Percentiles rank a stretch among this genome's conserved stretches.
Conservation (phyloP, 495 filamentous ascomycete species). For the Daldinia grandis region DNA sequence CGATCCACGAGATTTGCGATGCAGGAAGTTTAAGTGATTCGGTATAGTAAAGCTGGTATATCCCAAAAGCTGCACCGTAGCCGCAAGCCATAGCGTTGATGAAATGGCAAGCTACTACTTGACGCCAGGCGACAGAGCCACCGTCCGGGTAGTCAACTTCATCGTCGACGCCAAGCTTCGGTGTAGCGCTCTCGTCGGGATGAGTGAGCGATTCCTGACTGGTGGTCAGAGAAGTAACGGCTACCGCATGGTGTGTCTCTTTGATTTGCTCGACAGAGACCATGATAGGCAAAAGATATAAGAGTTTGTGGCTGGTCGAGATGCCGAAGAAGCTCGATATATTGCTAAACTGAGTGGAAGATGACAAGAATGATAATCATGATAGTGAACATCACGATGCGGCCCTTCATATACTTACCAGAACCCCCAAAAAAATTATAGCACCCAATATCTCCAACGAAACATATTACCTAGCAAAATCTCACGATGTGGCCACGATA, state of each 20-base stretch:
- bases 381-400: slow-evolving; percentile 13
- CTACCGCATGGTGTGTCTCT: slow-evolving; percentile 27
- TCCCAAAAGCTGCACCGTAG: slow-evolving; percentile 53
- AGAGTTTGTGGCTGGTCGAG: slow-evolving; percentile 17
- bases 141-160: slow-evolving; percentile 49
- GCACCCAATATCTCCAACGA: slow-evolving; percentile 2
- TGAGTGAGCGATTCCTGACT: slow-evolving; percentile 28
- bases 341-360: not conserved
- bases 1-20: slow-evolving; percentile 57
- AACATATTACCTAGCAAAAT: slow-evolving; percentile 42
- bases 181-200: slow-evolving; percentile 13
- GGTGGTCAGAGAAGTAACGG: slow-evolving; percentile 15
- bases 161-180: slow-evolving; percentile 3
- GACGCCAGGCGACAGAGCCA: slow-evolving; percentile 52
- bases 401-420: slow-evolving; percentile 35
- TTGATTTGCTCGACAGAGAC: slow-evolving; percentile 21
- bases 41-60: slow-evolving; percentile 59
- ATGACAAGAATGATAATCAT: slow-evolving; percentile 17
- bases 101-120: slow-evolving; percentile 52
- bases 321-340: slow-evolving; percentile 20
- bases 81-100: slow-evolving; percentile 56
- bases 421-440: slow-evolving; percentile 11
- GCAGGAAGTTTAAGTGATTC: slow-evolving; percentile 53
- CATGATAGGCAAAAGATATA: slow-evolving; percentile 37
- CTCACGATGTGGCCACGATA: slow-evolving; percentile 41